Evolutionary conservation across 2,329 filamentous ascomycete genomes (phyloP), one percentile per base, ranked within the genome.

Genomic region (Pseudofabraea citricarpa): DNA sequence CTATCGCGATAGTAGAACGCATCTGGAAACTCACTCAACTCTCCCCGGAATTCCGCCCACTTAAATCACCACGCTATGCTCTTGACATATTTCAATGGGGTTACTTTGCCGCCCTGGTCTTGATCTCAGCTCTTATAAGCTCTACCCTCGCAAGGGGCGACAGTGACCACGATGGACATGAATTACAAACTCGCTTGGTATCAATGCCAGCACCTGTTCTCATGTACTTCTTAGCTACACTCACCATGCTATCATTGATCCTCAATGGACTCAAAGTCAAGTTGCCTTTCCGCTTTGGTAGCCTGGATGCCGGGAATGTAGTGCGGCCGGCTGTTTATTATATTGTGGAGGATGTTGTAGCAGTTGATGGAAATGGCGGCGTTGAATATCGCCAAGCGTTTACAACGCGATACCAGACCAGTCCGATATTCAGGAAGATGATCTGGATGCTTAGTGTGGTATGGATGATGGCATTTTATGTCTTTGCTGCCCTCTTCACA

Each of bases 271-370:
- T 49, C 7, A 23, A 36, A 9, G 19, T 53, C 20, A 46, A 41
- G 26, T 36, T 53, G 3, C 52, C 52, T 4, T 55, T 55, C 36
- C 50, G 47, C 9, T 51, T 55, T 27, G 52, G 52, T 2, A 53
- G 50, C 40, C 20, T 47, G 15, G 38, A 45, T 23, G 35, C 41
- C 15, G 50, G 50, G 5, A 45, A 44, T 33, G 36, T 42, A 3
- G 32, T 55, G 3, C 18, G 52, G 16, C 82, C 82, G 0, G 73
- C 78, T 3, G 70, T 77, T 2, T 81, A 83, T 53, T 83, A 81
- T 41, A 70, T 85, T 20, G 75, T 85, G 16, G 83, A 86, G 61
- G 83, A 87, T 53, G 72, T 84, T n/a, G 73, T 83, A 10, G 81
- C 78, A 3, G 82, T 86, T 27, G 83, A 85, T 56, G 82, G 79